Percentiles rank a stretch among this genome's conserved stretches.
Conservation (phyloP, 768 basidiomycete genomes). For the Phylloporus arenicola region DNA sequence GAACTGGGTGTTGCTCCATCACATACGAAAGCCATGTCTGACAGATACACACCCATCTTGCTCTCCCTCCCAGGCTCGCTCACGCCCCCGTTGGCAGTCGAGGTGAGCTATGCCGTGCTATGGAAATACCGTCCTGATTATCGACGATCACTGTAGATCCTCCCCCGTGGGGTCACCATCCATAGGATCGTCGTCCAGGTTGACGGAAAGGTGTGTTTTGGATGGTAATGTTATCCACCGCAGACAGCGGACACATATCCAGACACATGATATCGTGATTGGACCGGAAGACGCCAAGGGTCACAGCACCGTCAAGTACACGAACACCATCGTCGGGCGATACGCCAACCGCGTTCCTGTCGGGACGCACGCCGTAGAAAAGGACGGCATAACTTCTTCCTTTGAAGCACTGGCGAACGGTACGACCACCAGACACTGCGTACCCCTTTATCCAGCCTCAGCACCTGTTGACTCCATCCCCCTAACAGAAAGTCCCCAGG, state of each 20-base stretch:
- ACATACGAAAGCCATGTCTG: conserved; percentile 26
- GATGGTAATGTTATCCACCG: too few relatives aligned
- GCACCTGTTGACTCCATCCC: background rate
- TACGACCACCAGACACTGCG: conserved; percentile 13
- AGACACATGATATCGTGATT: conserved; percentile 75
- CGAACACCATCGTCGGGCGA: conserved; percentile 66
- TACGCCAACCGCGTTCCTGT: conserved; percentile 70
- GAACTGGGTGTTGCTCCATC: background rate
- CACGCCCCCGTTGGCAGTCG: conserved; percentile 56
- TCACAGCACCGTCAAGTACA: conserved; percentile 60
- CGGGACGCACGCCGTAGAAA: conserved; percentile 47
- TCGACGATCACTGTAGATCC: conserved; percentile 37
- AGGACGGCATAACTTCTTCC: conserved; percentile 45
- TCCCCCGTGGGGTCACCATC: conserved; percentile 64
- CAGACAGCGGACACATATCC: background rate
- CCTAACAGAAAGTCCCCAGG: conserved; percentile 41
- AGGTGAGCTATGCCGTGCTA: conserved; percentile 37
- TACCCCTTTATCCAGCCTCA: background rate
- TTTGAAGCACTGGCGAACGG: conserved; percentile 41
- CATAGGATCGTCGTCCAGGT: conserved; percentile 62
- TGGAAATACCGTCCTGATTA: background rate
- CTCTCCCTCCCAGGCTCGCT: conserved; percentile 47
- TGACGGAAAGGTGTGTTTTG: conserved; percentile 49
- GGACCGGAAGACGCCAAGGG: conserved; percentile 61
- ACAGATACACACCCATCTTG: conserved; percentile 45